phyloP scores from a whole-genome alignment of 345 rosid species.

The Moricandia moricandioides region DNA sequence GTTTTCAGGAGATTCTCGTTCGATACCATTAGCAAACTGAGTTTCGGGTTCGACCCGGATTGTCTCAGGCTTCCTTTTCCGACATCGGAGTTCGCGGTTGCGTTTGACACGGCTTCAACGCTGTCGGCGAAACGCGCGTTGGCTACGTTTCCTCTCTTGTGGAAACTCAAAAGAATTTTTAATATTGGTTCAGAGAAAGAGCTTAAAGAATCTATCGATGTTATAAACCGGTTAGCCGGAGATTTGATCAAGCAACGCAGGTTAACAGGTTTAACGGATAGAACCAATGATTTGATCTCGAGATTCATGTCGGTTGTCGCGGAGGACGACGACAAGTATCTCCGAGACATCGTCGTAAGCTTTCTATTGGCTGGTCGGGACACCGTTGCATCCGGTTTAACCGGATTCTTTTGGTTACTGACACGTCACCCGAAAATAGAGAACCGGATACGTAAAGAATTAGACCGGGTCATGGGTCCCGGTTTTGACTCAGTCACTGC shows the following conservation, averaged over 20 bases:
- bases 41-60: slow-evolving; percentile 65
- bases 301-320: slow-evolving; percentile 55
- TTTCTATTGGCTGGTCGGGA: slow-evolving; percentile 78
- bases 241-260: slow-evolving; percentile 48
- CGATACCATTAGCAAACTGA: slow-evolving; percentile 55
- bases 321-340: slow-evolving; percentile 50
- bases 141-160: slow-evolving; percentile 43
- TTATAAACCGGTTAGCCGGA: slow-evolving; percentile 48
- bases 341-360: slow-evolving; percentile 63
- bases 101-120: slow-evolving; percentile 59
- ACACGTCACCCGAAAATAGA: slow-evolving; percentile 49
- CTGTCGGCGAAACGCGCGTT: slow-evolving; percentile 52
- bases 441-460: slow-evolving; percentile 48
- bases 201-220: slow-evolving; percentile 49
- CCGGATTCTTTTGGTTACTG: slow-evolving; percentile 63
- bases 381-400: slow-evolving; percentile 65
- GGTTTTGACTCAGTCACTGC: slow-evolving; percentile 33
- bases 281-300: slow-evolving; percentile 56
- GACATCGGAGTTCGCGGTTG: slow-evolving; percentile 46
- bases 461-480: slow-evolving; percentile 41
- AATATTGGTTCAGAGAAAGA: slow-evolving; percentile 59
- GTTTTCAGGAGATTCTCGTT: slow-evolving; percentile 64
- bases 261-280: slow-evolving; percentile 22
- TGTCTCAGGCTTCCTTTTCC: slow-evolving; percentile 54
- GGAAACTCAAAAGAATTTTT: slow-evolving; percentile 58